Evolutionary conservation across 768 basidiomycete genomes (phyloP).

Genomic region (Psilocybe cubensis): DNA sequence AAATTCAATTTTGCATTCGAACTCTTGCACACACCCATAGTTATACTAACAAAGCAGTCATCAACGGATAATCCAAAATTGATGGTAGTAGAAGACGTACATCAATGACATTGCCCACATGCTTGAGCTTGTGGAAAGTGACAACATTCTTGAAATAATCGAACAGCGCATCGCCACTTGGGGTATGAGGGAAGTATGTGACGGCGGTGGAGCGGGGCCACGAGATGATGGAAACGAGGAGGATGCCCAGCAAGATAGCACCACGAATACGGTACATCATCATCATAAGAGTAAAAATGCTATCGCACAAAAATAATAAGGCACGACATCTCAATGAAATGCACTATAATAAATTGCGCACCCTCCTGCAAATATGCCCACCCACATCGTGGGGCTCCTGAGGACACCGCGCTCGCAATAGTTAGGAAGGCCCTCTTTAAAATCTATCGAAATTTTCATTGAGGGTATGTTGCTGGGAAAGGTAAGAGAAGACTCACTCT

Average conservation of each 20-base stretch:
- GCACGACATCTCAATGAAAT: neutral
- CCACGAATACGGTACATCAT: slow-evolving; percentile 88
- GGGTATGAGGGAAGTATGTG: slow-evolving; percentile 81
- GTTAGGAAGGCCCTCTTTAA: slow-evolving; percentile 45
- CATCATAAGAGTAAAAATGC: slow-evolving; percentile 75
- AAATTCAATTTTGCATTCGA: neutral
- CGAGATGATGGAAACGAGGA: slow-evolving; percentile 83
- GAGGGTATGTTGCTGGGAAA: neutral
- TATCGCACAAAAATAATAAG: slow-evolving; percentile 25
- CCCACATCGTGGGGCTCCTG: slow-evolving; percentile 80
- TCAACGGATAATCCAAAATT: neutral
- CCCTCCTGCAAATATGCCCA: slow-evolving; percentile 88
- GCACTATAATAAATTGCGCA: slow-evolving; percentile 31
- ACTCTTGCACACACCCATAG: slow-evolving; percentile 36
- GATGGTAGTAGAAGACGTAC: slow-evolving; percentile 41
- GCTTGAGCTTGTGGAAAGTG: slow-evolving; percentile 65
- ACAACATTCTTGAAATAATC: slow-evolving; percentile 87
- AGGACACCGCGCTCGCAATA: slow-evolving; percentile 71
- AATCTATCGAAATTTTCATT: slow-evolving; percentile 38
- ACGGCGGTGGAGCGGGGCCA: slow-evolving; percentile 86
- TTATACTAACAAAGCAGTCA: slow-evolving; percentile 41
- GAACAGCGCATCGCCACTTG: slow-evolving; percentile 70
- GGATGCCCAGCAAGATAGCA: slow-evolving; percentile 81
- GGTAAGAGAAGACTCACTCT: slow-evolving; percentile 42
- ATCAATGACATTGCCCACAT: slow-evolving; percentile 69